Conservation (phyloP, 2,329 filamentous ascomycete genomes). For the Ophiocordyceps australis region DNA sequence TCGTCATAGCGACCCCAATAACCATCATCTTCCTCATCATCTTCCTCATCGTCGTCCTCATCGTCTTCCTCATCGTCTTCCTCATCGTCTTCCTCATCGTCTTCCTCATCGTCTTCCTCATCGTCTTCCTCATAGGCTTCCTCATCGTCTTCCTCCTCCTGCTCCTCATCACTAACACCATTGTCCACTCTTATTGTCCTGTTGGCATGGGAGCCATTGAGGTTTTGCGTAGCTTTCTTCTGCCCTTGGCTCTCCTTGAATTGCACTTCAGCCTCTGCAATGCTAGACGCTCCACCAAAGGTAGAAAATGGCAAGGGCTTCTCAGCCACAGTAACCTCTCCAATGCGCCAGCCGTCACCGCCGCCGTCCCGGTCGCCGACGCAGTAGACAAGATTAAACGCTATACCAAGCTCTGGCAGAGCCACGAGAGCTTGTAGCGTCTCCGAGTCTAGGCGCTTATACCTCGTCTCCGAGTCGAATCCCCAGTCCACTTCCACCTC, state of each 20-base stretch:
- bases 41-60: constrained; percentile 7
- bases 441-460: constrained; percentile 54
- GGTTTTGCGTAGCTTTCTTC: too few relatives aligned
- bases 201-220: constrained; percentile 4
- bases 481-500: constrained; percentile 61
- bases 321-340: constrained; percentile 47
- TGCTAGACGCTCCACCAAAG: constrained; percentile 29
- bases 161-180: too few relatives aligned
- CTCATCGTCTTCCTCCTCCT: constrained; percentile 3
- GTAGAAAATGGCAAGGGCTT: constrained; percentile 33
- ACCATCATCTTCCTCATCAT: constrained; percentile 53
- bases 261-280: constrained; percentile 42
- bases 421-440: constrained; percentile 52
- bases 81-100: constrained; percentile 21
- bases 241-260: constrained; percentile 17
- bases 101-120: constrained; percentile 67
- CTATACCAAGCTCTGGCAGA: constrained; percentile 40
- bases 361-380: constrained; percentile 42
- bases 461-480: constrained; percentile 42
- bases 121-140: constrained; percentile 49
- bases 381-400: constrained; percentile 53
- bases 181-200: too few relatives aligned
- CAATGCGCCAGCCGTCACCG: constrained; percentile 51
- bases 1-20: constrained; percentile 70
- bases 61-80: constrained; percentile 4